Conservation (phyloP, 2,329 filamentous ascomycete genomes). For the Colletotrichum viniferum region DNA sequence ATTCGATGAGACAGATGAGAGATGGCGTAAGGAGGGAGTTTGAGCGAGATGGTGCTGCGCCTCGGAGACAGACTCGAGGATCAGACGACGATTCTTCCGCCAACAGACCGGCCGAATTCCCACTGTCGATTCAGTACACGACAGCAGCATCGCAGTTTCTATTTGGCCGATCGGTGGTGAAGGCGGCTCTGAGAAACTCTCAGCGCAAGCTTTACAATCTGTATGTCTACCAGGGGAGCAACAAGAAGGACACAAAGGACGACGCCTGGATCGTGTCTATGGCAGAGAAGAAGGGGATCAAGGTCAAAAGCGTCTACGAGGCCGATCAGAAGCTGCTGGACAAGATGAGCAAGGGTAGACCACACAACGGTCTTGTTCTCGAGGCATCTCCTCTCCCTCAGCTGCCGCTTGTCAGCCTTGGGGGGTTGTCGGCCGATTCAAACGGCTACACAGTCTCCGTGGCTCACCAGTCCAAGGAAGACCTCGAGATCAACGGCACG, state of each 20-base stretch:
- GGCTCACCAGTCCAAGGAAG: conserved; percentile 75
- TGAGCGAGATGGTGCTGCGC: background rate
- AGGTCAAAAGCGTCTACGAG: conserved; percentile 62
- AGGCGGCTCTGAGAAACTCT: conserved; percentile 72
- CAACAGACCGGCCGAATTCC: background rate
- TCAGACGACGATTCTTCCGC: background rate
- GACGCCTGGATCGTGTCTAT: conserved; percentile 49
- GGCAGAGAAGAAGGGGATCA: conserved; percentile 54
- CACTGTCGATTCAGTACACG: conserved; percentile 57
- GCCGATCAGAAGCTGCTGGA: conserved; percentile 74
- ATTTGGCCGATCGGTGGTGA: conserved; percentile 82
- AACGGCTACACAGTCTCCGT: conserved; percentile 64
- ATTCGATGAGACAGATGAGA: background rate
- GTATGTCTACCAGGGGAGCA: conserved; percentile 72
- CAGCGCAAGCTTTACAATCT: conserved; percentile 82
- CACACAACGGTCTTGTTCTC: conserved; percentile 89
- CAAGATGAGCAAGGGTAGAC: conserved; percentile 80
- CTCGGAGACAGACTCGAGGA: background rate
- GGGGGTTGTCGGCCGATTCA: conserved; percentile 45
- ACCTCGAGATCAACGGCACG: conserved; percentile 73
- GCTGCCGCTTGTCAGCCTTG: conserved; percentile 66
- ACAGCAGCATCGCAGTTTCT: conserved; percentile 91
- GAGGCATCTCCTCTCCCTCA: conserved; percentile 85
- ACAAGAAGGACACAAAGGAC: conserved; percentile 53
- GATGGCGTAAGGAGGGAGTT: background rate